Conservation (phyloP, 805 yeast species). For the Hanseniaspora singularis region DNA sequence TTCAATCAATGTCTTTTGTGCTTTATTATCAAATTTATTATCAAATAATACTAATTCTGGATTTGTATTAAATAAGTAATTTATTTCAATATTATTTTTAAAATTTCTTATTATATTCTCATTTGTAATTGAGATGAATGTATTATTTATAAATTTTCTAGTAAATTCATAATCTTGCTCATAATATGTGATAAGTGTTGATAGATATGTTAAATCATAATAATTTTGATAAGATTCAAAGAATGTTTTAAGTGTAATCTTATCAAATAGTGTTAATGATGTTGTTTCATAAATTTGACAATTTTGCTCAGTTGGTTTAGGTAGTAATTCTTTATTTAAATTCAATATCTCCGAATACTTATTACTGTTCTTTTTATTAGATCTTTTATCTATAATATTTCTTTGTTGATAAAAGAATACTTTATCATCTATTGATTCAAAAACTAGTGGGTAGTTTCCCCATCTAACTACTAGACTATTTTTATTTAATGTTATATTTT, state of each 20-base stretch:
- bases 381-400: not conserved
- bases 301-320: conserved; percentile 48
- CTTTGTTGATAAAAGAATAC: conserved; percentile 6
- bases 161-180: conserved; percentile 20
- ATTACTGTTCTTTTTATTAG: not conserved
- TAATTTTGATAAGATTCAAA: conserved; percentile 1
- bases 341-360: not conserved
- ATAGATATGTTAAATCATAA: conserved; percentile 13
- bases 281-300: conserved; percentile 42
- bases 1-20: conserved; percentile 21
- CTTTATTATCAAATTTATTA: conserved; percentile 15
- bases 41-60: conserved; percentile 15
- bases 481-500: not conserved
- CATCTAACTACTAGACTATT: not conserved
- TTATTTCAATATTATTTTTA: conserved; percentile 33
- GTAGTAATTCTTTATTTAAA: conserved; percentile 35
- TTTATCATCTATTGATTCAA: conserved; percentile 19
- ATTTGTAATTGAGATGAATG: conserved; percentile 40
- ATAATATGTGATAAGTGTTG: conserved; percentile 1
- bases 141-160: conserved; percentile 28
- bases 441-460: conserved; percentile 10
- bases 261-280: not conserved
- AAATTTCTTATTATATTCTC: conserved; percentile 25
- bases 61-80: conserved; percentile 29
- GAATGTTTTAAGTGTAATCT: not conserved